Base-by-base conservation (phyloP, 768 basidiomycete species). In the Lactarius vividus region DNA sequence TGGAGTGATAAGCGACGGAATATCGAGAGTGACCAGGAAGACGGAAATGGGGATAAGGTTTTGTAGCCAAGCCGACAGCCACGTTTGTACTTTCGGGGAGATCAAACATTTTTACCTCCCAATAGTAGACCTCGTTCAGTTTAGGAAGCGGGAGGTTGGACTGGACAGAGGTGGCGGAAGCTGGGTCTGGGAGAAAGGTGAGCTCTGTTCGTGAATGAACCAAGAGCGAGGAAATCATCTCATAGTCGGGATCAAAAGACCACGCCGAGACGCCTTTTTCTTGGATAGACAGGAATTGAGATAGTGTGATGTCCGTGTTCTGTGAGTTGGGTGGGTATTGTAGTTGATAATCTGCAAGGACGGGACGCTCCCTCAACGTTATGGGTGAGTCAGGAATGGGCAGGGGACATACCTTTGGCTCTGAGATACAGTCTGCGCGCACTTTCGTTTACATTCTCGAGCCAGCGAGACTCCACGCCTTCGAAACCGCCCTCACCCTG, bases 51-150 rank as follows among this genome's bases (percentile, higher is more conserved):
- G 97, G 97, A 74, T 94, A 98, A 10, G 97, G 97, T 76, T 97
- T 98, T 3, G 97, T 99, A 20, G 96, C 95, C 42, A 99, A 76
- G 40, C 97, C 97, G 57, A 98, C 86, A 39, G 94, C 87, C n/a
- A 97, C 89, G 54, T 83, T 91, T 10, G 96, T 98, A 2, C 84
- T 80, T 67, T 85, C 81, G 15, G 96, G 94, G 62, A 97, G 89
- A 78, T 99, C 97, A 74, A 95, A 98, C 91, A 98, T 92, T 80
- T 99, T 99, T 68, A 94, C 91, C 75, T 99, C 97, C 92, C 93
- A 99, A 75, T 99, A 99, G 75, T 99, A 99, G 15, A 98, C 95
- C 75, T 98, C 97, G 78, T 99, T 99, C 58, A 98, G 82, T 74
- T 98, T 98, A 15, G 97, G 97, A 3, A 99, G 80, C 2, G 97